These are phyloP conservation scores for Wolfiporia cocos DNA, from an alignment of 1,284 basidiomycete species.

Conservation along the genomic window DNA sequence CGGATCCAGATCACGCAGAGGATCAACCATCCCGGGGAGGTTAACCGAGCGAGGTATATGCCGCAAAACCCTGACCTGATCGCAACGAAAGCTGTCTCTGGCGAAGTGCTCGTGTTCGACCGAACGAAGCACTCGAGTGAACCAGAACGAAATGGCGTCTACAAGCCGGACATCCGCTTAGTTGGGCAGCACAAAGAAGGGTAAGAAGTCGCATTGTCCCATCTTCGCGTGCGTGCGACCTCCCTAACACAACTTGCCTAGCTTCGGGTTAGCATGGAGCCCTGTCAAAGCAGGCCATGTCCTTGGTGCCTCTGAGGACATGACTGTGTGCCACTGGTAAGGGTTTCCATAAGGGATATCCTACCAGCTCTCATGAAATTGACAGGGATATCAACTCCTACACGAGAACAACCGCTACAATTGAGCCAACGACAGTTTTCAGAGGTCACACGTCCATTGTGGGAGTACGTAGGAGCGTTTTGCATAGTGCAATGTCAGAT, in stretches of 20 bases:
- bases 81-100: conserved; percentile 89
- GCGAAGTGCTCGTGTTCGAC: conserved; percentile 93
- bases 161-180: conserved; percentile 88
- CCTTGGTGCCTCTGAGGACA: conserved; percentile 92
- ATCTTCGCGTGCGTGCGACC: neutral
- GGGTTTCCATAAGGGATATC: conserved; percentile 14
- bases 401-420: conserved; percentile 69
- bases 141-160: conserved; percentile 79
- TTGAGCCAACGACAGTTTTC: conserved; percentile 83
- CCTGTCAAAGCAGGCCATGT: conserved; percentile 80
- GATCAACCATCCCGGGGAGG: conserved; percentile 95
- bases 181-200: conserved; percentile 92
- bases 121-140: conserved; percentile 95
- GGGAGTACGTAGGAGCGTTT: conserved; percentile 68
- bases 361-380: neutral
- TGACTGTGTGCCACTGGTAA: conserved; percentile 93
- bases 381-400: conserved; percentile 89
- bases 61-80: conserved; percentile 97
- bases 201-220: conserved; percentile 38
- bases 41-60: conserved; percentile 98
- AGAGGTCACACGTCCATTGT: conserved; percentile 87
- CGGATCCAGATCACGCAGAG: conserved; percentile 88
- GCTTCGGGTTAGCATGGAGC: conserved; percentile 94
- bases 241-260: conserved; percentile 22
- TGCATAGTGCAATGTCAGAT: too few relatives aligned